Base-by-base conservation (phyloP, 2,329 filamentous ascomycete genomes). In the Colletotrichum lindemuthianum region DNA sequence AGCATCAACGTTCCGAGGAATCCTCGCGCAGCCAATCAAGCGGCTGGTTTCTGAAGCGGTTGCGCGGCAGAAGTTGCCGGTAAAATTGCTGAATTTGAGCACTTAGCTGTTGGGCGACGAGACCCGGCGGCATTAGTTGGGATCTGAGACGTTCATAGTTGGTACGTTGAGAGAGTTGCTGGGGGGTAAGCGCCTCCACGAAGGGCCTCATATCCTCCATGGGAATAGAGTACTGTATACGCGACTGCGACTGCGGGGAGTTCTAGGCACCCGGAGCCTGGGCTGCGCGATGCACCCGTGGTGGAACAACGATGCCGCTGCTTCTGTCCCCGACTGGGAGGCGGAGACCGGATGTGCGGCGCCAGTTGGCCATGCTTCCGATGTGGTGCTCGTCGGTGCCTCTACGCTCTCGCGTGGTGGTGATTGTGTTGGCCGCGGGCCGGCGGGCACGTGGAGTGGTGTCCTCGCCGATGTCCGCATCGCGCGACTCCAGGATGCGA, bases 401-500 rank as follows among this genome's bases (percentile, higher is more conserved):
- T 55, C 58, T 55, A 13, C 61, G 58, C 41, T 63, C 63, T 39
- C 63, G 59, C 6, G 48, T 40, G 57, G 49, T 57, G 12, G 37
- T 57, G 44, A 39, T 53, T 32, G 15, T 58, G 15, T 59, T 37
- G 24, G 51, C 32, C 11, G 56, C 37, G 40, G 54, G 39, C 34
- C 33, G 15, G 13, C 51, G 48, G 32, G 33, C 15, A 7, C 45
- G 36, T 52, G 55, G 36, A 24, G 54, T 32, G 8, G 44, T 16
- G 8, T 51, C 51, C 11, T 63, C 57, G n/a, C 52, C 58, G 9
- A 37, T 12, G 15, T 43, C 50, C 6, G 69, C 67, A 48, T 69
- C 70, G 65, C 82, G 81, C 8, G 73, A 73, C 44, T 79, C 78
- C 13, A 87, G 71, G 8, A 79, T 79, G 24, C 79, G 78, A 33